Base-by-base conservation (phyloP, 129 eudicot genomes). In the Tanacetum coccineum region DNA sequence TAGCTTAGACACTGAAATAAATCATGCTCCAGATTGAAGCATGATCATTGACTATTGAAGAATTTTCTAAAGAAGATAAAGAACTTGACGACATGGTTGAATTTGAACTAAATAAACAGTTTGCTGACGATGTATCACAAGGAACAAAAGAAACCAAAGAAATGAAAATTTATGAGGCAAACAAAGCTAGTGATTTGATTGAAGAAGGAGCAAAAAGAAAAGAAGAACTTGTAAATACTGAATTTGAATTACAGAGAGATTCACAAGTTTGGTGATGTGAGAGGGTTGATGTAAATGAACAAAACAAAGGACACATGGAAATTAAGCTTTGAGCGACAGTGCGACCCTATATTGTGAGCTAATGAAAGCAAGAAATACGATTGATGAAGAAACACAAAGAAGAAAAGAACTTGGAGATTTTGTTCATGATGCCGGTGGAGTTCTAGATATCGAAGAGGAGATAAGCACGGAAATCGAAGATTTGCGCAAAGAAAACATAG, bases 401-500 rank as follows among this genome's bases (percentile, higher is more conserved):
- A 65, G 36, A 51, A 48, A 26, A 44, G 61, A 19, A 19, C 49
- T 3, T 11, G 59, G 5, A 0, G 52, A 59, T 46, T 4, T 42
- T 9, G 18, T 21, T 14, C 19, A 58, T 4, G 58, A 51, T 44
- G 59, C 18, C 14, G n/a, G 13, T n/a, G 71, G 60, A 58, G 2
- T 13, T 65, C 7, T 25, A 63, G 77, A 73, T 17, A 13, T 73
- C 2, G 77, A 73, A 42, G 77, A 79, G 26, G 86, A 83, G 62
- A 78, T 83, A 20, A 83, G 91, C 0, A 77, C 57, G 60, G 86
- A 90, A 46, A 81, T 90, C 46, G 84, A 90, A 39, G 88, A 75
- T 18, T 45, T 90, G 51, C 68, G 86, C 9, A 91, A 90, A 72
- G 87, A 82, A 51, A 90, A 87, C 76, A 62, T 84, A 65, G 88